A percentile compares a stretch with the other conserved stretches of the same genome.
Evolutionary conservation across 495 filamentous ascomycete species (phyloP).

Genomic region (Chaetomidium leptoderma): DNA sequence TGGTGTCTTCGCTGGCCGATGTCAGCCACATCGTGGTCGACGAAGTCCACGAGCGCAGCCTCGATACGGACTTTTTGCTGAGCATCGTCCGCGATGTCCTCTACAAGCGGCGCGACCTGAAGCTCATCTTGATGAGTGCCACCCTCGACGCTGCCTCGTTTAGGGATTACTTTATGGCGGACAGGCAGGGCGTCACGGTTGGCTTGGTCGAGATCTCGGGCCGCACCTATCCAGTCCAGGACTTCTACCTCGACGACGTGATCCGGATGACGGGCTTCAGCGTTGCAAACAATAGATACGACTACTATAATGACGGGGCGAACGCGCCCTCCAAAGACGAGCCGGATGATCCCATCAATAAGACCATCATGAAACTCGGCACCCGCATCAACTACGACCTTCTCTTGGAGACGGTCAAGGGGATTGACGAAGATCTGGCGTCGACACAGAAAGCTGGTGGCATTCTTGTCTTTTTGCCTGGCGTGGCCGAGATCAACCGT

Average conservation of each 20-base stretch:
- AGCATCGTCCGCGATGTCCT: slow-evolving; percentile 85
- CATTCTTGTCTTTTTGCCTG: slow-evolving; percentile 91
- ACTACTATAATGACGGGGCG: slow-evolving; percentile 35
- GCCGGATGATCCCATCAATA: slow-evolving; percentile 53
- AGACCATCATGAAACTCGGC: slow-evolving; percentile 67
- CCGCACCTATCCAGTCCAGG: slow-evolving; percentile 82
- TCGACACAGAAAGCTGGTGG: slow-evolving; percentile 63
- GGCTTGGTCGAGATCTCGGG: slow-evolving; percentile 80
- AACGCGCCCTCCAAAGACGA: slow-evolving; percentile 35
- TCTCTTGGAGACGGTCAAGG: slow-evolving; percentile 68
- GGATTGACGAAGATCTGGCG: slow-evolving; percentile 70
- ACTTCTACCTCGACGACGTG: slow-evolving; percentile 88
- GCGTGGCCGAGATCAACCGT: slow-evolving; percentile 76
- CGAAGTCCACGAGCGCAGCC: slow-evolving; percentile 92
- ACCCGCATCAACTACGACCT: slow-evolving; percentile 91
- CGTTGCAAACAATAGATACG: slow-evolving; percentile 32
- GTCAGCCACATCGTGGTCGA: slow-evolving; percentile 95
- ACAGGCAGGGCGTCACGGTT: slow-evolving; percentile 51
- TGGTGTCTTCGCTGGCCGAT: slow-evolving; percentile 74
- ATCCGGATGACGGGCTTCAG: slow-evolving; percentile 73
- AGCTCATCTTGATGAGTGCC: slow-evolving; percentile 95
- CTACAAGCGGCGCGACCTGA: slow-evolving; percentile 70
- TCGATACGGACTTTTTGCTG: slow-evolving; percentile 92
- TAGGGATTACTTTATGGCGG: slow-evolving; percentile 71
- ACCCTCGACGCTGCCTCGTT: slow-evolving; percentile 90